phyloP scores from a whole-genome alignment of 225 moss, liverwort and hornwort species.

The Asterella californica region DNA sequence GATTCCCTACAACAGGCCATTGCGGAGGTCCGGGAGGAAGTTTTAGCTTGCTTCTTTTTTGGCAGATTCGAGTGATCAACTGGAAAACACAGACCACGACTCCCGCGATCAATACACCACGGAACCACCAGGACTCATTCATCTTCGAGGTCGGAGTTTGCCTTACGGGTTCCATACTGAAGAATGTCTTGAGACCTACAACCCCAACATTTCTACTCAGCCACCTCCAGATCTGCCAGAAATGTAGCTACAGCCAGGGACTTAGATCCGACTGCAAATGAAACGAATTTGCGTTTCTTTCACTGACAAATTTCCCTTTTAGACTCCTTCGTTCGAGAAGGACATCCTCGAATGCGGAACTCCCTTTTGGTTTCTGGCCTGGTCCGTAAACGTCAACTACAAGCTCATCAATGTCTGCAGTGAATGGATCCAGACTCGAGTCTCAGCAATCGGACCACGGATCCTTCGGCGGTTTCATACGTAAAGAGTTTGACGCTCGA shows the following conservation, averaged over 20 bases:
- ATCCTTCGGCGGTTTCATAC: too few species aligned
- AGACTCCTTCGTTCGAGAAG: not conserved
- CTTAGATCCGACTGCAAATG: not conserved
- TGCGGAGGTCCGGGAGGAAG: conserved; percentile 25
- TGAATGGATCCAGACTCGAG: not conserved
- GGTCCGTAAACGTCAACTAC: not conserved
- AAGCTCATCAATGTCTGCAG: not conserved
- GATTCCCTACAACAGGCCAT: conserved; percentile 28
- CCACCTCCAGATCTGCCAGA: not conserved
- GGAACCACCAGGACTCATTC: conserved; percentile 5
- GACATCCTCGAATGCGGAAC: not conserved
- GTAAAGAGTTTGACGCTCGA: too few species aligned
- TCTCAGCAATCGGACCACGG: too few species aligned
- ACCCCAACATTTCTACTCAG: not conserved
- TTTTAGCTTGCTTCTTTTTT: not conserved
- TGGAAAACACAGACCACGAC: conserved; percentile 1
- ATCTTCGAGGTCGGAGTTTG: not conserved
- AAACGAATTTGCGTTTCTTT: not conserved
- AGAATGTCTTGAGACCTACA: not conserved
- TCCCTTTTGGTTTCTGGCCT: not conserved
- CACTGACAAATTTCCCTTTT: not conserved
- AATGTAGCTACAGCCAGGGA: not conserved
- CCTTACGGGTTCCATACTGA: not conserved
- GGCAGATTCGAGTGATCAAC: not conserved
- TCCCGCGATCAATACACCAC: conserved; percentile 8